Evolutionary conservation across 2,329 filamentous ascomycete genomes (phyloP).

Genomic region (Penicillium sclerotiorum): DNA sequence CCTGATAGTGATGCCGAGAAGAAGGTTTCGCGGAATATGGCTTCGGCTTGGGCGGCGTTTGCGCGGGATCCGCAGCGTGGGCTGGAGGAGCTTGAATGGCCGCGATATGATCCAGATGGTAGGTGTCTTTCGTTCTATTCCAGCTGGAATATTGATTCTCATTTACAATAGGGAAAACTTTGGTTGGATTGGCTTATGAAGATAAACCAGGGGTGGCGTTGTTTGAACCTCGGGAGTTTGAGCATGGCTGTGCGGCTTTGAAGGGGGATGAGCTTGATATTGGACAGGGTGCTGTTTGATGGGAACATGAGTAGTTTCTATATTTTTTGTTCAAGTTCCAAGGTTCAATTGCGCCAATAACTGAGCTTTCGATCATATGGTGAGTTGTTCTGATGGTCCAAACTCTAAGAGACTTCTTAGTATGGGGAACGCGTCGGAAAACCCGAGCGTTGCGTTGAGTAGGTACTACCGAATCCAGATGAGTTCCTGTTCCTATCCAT

Average conservation of each 20-base stretch:
- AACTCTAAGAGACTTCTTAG: too few species aligned
- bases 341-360: too few species aligned
- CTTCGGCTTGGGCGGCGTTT: constrained; percentile 48
- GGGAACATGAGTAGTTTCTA: background rate
- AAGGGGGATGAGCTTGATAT: constrained; percentile 18
- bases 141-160: background rate
- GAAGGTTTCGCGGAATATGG: constrained; percentile 41
- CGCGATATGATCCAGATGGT: constrained; percentile 30
- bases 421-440: too few species aligned
- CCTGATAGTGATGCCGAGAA: constrained; percentile 33
- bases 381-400: too few species aligned
- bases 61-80: constrained; percentile 41
- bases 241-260: constrained; percentile 24
- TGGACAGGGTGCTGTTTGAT: constrained; percentile 29
- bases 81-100: constrained; percentile 42
- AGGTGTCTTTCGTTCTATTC: constrained; percentile 1
- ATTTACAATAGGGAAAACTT: constrained; percentile 18
- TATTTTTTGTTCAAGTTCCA: too few species aligned
- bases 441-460: too few species aligned
- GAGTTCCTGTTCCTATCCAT: too few species aligned
- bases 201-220: constrained; percentile 15
- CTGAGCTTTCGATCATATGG: too few species aligned
- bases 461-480: too few species aligned
- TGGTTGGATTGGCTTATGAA: constrained; percentile 29
- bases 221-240: constrained; percentile 17